A percentile compares a stretch with the other conserved stretches of the same genome.
phyloP scores from a whole-genome alignment of 305 asterid species.

The Solanum hybrid region DNA sequence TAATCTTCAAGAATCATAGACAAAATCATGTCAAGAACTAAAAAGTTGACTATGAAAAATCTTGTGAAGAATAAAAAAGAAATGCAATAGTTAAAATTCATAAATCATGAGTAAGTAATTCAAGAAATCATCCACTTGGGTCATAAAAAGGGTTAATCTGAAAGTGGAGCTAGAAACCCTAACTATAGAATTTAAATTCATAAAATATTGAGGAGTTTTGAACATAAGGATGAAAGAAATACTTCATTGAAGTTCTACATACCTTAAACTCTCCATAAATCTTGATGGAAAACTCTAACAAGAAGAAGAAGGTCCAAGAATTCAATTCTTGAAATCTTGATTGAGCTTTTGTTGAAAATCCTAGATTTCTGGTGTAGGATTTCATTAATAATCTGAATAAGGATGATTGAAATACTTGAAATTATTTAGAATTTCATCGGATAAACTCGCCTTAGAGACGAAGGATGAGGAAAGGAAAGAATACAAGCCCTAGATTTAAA shows the following conservation, averaged over 20 bases:
- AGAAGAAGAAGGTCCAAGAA: neutral
- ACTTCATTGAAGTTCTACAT: neutral
- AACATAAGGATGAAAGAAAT: neutral
- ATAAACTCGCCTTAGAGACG: neutral
- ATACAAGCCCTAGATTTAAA: neutral
- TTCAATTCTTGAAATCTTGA: neutral
- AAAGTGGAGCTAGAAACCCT: neutral
- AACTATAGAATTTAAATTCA: neutral
- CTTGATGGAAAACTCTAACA: neutral
- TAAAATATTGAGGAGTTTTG: neutral
- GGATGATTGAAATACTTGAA: neutral
- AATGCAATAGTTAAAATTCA: neutral
- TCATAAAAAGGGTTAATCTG: neutral
- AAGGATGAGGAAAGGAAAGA: neutral
- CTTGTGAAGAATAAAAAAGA: neutral
- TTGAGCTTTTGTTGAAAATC: neutral
- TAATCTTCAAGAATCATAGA: neutral
- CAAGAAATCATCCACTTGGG: neutral
- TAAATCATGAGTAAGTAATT: neutral
- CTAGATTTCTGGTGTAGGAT: neutral
- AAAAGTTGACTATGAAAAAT: neutral
- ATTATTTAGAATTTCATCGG: neutral
- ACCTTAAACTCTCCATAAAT: neutral
- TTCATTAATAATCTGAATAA: neutral
- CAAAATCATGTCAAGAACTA: neutral